A percentile compares a stretch with the other conserved stretches of the same genome.
phyloP scores from a whole-genome alignment of 2,329 filamentous ascomycete species.

The Fusarium tricinctum region DNA sequence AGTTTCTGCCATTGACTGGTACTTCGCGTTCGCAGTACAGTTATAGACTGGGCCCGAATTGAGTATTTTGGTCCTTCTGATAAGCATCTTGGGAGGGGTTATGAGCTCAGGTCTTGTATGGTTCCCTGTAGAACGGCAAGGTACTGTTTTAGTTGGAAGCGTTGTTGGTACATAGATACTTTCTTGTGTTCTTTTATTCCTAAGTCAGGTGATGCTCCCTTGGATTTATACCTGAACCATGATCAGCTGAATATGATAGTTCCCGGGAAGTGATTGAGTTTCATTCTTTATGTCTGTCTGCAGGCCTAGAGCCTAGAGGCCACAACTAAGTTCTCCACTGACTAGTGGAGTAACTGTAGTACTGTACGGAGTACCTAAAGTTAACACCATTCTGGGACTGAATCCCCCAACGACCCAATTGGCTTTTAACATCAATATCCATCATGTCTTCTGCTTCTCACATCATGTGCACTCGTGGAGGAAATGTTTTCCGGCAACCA shows the following conservation, averaged over 20 bases:
- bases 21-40: neutral
- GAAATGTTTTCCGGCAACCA: slow-evolving; percentile 3
- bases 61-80: neutral
- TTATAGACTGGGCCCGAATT: neutral
- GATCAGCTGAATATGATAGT: slow-evolving; percentile 18
- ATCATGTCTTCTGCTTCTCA: slow-evolving; percentile 19
- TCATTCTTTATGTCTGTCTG: neutral
- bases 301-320: neutral
- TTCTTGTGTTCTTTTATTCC: neutral
- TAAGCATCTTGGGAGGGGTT: neutral
- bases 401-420: slow-evolving; percentile 14
- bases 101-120: neutral
- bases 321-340: neutral
- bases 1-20: neutral
- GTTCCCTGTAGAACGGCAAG: neutral
- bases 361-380: no score
- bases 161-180: neutral
- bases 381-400: slow-evolving; percentile 13
- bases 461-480: slow-evolving; percentile 29
- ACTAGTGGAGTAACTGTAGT: slow-evolving; percentile 7
- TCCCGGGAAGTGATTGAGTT: slow-evolving; percentile 22
- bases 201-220: neutral
- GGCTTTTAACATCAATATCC: slow-evolving; percentile 1
- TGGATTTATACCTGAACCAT: neutral
- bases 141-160: neutral